Evolutionary conservation across 2,329 filamentous ascomycete species (phyloP), one percentile per base, ranked within the genome.

Genomic region (Fusarium scirpi): DNA sequence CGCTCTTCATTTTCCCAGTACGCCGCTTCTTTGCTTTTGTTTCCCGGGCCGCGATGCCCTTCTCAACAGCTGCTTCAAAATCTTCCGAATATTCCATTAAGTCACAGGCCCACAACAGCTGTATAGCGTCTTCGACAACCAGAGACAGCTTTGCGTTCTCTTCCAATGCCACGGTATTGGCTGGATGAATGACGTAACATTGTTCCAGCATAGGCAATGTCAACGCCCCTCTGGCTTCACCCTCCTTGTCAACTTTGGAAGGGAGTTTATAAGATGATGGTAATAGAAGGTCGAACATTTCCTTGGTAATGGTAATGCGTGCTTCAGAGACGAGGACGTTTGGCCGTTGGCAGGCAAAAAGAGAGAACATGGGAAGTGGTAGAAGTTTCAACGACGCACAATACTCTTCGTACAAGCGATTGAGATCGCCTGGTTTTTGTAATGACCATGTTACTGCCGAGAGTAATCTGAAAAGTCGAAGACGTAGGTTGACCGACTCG

Each of bases 81-180:
- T 67, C 67, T 1, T 76, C 65, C 30, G 78, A 79, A 68, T 84
- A 83, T 3, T 65, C 61, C 15, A 82, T 68, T 22, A 74, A 71
- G 15, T 79, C 78, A 27, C 76, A 74, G 5, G 62, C 59, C 79
- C 83, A 85, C 5, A 87, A 78, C 9, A 90, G 80, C 47, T 89
- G 84, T 30, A 93, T 74, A 52, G 93, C 79, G 3, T 84, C 84
- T 79, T 95, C 93, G 0, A 94, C 81, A 30, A 92, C 78, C 12
- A 94, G 79, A 3, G 90, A 90, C 40, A 94, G 84, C 77, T 92
- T 92, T 29, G 90, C 90, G 72, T 96, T 94, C 67, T 94, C 91
- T 22, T 88, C 85, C 1, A 86, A 78, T 9, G 83, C 85, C 16
- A 86, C 82, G 0, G 85, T 88, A 62, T 87, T 90, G 2, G 92